A percentile compares a stretch with the other conserved stretches of the same genome.
phyloP scores from a whole-genome alignment of 1,139 yeast genomes.

The Blastobotrys petasosporus region DNA sequence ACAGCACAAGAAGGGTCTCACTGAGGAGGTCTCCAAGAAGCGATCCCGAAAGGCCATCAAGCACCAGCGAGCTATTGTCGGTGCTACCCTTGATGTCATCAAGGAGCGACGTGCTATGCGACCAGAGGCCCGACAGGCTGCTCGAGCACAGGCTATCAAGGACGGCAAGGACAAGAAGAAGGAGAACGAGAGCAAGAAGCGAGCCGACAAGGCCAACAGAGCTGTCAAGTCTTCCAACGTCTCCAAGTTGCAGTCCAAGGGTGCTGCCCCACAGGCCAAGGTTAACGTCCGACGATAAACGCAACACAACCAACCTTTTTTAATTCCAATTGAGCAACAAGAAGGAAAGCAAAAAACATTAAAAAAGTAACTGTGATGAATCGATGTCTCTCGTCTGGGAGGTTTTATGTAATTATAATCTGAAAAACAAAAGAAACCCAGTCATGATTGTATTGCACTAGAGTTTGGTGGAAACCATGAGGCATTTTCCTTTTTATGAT shows the following conservation, averaged over 20 bases:
- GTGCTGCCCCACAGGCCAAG: slow-evolving; percentile 14
- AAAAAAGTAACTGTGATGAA: too few relatives aligned
- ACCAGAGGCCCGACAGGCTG: slow-evolving; percentile 98
- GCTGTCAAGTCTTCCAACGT: slow-evolving; percentile 77
- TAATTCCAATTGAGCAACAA: too few relatives aligned
- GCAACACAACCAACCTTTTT: too few relatives aligned
- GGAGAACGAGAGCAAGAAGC: slow-evolving; percentile 89
- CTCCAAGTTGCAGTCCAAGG: slow-evolving; percentile 39
- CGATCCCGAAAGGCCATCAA: slow-evolving; percentile 96
- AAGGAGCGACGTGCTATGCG: slow-evolving; percentile 95
- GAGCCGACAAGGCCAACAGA: slow-evolving; percentile 85
- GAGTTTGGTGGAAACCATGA: not conserved
- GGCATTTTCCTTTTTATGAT: not conserved
- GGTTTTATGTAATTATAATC: slow-evolving; percentile 1
- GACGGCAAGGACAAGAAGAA: slow-evolving; percentile 95
- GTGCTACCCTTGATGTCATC: slow-evolving; percentile 97
- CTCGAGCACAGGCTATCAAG: slow-evolving; percentile 86
- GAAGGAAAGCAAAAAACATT: too few relatives aligned
- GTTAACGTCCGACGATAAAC: slow-evolving; percentile 17
- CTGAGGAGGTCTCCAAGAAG: slow-evolving; percentile 97
- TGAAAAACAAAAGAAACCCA: too few relatives aligned
- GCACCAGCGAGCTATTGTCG: slow-evolving; percentile 98
- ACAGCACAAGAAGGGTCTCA: slow-evolving; percentile 99
- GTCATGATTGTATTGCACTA: too few relatives aligned
- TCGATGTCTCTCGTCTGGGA: too few relatives aligned